phyloP scores from a whole-genome alignment of 2,329 filamentous ascomycete genomes.

The Clarireedia hainanense region DNA sequence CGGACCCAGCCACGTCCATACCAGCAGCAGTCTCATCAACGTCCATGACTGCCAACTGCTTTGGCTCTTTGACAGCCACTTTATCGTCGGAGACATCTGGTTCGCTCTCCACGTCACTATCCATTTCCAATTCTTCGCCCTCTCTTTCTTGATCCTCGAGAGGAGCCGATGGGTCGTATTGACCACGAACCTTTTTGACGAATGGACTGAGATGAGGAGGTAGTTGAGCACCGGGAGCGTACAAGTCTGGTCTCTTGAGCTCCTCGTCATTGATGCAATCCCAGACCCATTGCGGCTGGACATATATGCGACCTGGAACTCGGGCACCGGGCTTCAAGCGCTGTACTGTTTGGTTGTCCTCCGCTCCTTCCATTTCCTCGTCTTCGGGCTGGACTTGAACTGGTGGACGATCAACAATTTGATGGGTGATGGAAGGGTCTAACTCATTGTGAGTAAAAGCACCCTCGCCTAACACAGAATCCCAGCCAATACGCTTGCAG shows the following conservation, averaged over 20 bases:
- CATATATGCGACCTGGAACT: conserved; percentile 83
- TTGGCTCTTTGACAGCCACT: conserved; percentile 42
- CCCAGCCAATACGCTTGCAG: conserved; percentile 94
- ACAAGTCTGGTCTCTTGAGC: conserved; percentile 77
- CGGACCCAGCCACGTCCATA: conserved; percentile 29
- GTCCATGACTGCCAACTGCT: conserved; percentile 18
- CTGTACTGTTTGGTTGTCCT: conserved; percentile 55
- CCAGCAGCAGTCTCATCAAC: conserved; percentile 27
- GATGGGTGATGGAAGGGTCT: conserved; percentile 87
- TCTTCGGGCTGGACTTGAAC: conserved; percentile 45
- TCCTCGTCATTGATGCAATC: conserved; percentile 91
- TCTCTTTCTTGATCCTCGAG: conserved; percentile 84
- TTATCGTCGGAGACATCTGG: conserved; percentile 32
- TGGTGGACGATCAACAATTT: conserved; percentile 85
- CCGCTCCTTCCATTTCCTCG: conserved; percentile 40
- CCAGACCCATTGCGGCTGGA: conserved; percentile 99
- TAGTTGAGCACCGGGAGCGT: conserved; percentile 80
- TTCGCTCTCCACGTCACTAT: conserved; percentile 42
- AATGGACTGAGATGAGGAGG: conserved; percentile 95
- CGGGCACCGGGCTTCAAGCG: conserved; percentile 56
- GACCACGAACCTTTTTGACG: conserved; percentile 77
- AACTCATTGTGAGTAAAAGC: conserved; percentile 86
- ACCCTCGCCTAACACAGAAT: conserved; percentile 80
- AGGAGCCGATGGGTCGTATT: conserved; percentile 83
- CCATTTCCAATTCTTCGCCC: conserved; percentile 69